Base-by-base conservation (phyloP, 805 yeast species). In the Candida manassasensis region DNA sequence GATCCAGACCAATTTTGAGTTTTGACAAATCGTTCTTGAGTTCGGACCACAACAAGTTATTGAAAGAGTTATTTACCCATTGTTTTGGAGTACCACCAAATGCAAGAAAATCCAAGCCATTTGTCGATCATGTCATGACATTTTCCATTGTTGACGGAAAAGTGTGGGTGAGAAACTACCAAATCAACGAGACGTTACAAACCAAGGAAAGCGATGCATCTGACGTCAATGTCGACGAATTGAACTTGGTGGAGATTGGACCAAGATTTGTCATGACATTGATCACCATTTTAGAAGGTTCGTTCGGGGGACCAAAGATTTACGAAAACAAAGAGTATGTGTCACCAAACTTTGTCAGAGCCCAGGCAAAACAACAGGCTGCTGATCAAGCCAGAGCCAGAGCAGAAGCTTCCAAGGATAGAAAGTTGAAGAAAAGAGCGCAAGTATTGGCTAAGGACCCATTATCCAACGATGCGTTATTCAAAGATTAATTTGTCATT, bases 291-390 rank as follows among this genome's bases (percentile, higher is more conserved):
- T 72, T 90, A 44, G 97, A 93, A 67, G 98, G 98, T 32, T 87
- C 97, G 2, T 93, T 93, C 52, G 90, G 96, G 38, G 98, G 98
- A 14, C 96, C 97, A 45, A 87, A 89, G 73, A 88, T 93, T 46
- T 93, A 86, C 63, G 97, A 93, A 55, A 93, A 93, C 69, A 89
- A 86, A 69, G 93, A 90, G 63, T 93, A 85, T 61, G 96, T 93
- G 32, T 85, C 96, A 41, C 98, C 98, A 45, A 93, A 93, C 71
- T 79, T 84, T 41, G 90, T 83, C 26, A 84, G 98, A 69, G 86
- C 98, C 9, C 96, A 89, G 69, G 42, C 73, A 45, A 84, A 78
- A 58, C 84, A 81, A 49, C 76, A 83, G 55, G 79, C 83, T 37
- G 97, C 97, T 3, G 76, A 71, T 35, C 79, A 79, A 47, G 95